Conservation (phyloP, 2,329 filamentous ascomycete genomes). For the Pyrenophora teres region DNA sequence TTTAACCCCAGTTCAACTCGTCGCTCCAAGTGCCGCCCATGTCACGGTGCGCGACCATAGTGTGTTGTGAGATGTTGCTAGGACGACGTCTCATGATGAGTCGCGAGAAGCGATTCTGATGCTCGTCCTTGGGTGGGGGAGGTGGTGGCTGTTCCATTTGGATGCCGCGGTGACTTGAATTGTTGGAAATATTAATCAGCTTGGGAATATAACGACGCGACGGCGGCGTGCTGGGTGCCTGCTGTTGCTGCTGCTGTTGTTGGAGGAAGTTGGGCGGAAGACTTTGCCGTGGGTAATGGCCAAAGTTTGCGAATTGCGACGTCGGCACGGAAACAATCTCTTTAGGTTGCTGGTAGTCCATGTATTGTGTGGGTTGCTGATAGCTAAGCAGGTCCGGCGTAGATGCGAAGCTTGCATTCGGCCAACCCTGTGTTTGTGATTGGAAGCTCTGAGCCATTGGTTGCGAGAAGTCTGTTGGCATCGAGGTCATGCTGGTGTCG, state of each 20-base stretch:
- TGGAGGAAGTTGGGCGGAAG: slow-evolving; percentile 42
- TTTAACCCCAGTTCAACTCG: slow-evolving; percentile 43
- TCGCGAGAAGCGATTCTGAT: slow-evolving; percentile 41
- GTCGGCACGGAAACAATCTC: slow-evolving; percentile 41
- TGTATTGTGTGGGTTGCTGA: slow-evolving; percentile 37
- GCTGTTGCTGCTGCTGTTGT: slow-evolving; percentile 12
- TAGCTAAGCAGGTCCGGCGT: slow-evolving; percentile 43
- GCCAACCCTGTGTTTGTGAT: slow-evolving; percentile 36
- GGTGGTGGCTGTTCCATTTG: slow-evolving; percentile 41
- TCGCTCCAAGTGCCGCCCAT: slow-evolving; percentile 42
- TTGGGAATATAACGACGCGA: slow-evolving; percentile 43
- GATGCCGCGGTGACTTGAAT: slow-evolving; percentile 30
- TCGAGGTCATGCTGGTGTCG: slow-evolving; percentile 35
- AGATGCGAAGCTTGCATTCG: slow-evolving; percentile 43
- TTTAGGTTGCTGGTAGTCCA: slow-evolving; percentile 38
- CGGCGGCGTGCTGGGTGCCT: slow-evolving; percentile 17
- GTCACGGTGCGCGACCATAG: slow-evolving; percentile 37
- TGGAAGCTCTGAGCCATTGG: slow-evolving; percentile 41
- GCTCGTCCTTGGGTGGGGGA: slow-evolving; percentile 44
- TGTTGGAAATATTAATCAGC: slow-evolving; percentile 41
- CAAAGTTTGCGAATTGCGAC: slow-evolving; percentile 42
- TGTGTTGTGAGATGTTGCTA: slow-evolving; percentile 46
- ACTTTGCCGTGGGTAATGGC: slow-evolving; percentile 43
- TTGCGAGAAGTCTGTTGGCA: slow-evolving; percentile 40
- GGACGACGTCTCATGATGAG: slow-evolving; percentile 44